Conservation (phyloP, 306 rosid genomes). For the Fragaria ananassa region DNA sequence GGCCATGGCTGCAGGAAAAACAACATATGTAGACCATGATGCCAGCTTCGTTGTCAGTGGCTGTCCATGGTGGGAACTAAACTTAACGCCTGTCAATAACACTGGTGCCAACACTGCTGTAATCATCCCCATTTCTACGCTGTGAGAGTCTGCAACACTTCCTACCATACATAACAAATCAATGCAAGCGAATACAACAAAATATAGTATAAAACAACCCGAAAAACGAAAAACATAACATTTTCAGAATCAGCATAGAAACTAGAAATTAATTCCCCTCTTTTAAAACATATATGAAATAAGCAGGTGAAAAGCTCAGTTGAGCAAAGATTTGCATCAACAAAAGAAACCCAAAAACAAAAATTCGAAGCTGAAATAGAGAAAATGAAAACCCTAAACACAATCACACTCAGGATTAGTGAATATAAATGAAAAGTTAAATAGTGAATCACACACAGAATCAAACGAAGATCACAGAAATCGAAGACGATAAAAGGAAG, state of each 20-base stretch:
- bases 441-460: too few relatives aligned
- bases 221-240: background rate
- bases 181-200: background rate
- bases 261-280: too few relatives aligned
- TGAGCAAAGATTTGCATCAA: too few relatives aligned
- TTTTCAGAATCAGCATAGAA: background rate
- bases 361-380: too few relatives aligned
- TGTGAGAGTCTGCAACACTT: slow-evolving; percentile 9
- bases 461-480: background rate
- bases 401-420: too few relatives aligned
- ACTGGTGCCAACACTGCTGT: background rate
- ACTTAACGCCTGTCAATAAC: too few relatives aligned
- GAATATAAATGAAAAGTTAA: too few relatives aligned
- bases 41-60: slow-evolving; percentile 41
- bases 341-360: too few relatives aligned
- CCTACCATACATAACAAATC: background rate
- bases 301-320: too few relatives aligned
- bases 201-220: background rate
- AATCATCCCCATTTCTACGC: slow-evolving; percentile 14
- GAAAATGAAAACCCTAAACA: too few relatives aligned
- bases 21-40: slow-evolving; percentile 21
- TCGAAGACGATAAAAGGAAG: too few relatives aligned
- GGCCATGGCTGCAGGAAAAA: slow-evolving; percentile 42
- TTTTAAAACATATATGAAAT: too few relatives aligned
- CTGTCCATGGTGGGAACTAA: slow-evolving; percentile 18